Base-by-base conservation (phyloP, 768 basidiomycete genomes). In the Auricularia sp. region DNA sequence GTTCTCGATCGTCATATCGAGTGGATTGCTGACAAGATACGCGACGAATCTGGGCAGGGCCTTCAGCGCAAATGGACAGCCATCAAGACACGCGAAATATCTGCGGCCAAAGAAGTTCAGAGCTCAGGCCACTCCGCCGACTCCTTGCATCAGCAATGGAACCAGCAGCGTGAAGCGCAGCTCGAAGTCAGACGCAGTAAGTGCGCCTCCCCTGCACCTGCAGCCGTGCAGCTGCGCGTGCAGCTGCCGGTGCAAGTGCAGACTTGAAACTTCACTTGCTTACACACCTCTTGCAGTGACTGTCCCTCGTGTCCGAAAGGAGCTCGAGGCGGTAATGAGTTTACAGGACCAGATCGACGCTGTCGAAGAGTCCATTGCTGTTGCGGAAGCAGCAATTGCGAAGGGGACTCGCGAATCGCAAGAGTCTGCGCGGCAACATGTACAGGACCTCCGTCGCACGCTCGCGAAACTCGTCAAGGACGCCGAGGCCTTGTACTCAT, bases 41-140 rank as follows among this genome's bases (percentile, higher is more conserved):
- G 66, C 2, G 67, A 70, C 14, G 72, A 74, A 12, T 71, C 79
- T 3, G 76, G 77, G 0, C 66, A 68, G 2, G 79, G 76, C 75
- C 67, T 79, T 6, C 64, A 64, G 0, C 68, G 70, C 1, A 66
- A 70, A 2, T 67, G 72, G 5, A 42, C 33, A 11, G 72, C 56
- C 12, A 10, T 73, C 0, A 33, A 65, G 18, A 72, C 72, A 2
- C 12, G 61, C 1, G 59, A 66, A 8, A 7, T 39, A 39, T 39
- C 8, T 12, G 39, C 39, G 39, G 39, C 39, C 8, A 12, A 36
- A 60, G 1, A 66, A 0, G 60, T 61, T 1, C 33, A 23, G 23
- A 23, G 67, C 1, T 73, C 70, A 47, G 69, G 67, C 0, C 44
- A 74, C 3, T 1, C 65, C 0, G 35, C 65, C 0, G 21, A 35